phyloP scores from a whole-genome alignment of 768 basidiomycete species.

The Daedaleopsis sinensis region DNA sequence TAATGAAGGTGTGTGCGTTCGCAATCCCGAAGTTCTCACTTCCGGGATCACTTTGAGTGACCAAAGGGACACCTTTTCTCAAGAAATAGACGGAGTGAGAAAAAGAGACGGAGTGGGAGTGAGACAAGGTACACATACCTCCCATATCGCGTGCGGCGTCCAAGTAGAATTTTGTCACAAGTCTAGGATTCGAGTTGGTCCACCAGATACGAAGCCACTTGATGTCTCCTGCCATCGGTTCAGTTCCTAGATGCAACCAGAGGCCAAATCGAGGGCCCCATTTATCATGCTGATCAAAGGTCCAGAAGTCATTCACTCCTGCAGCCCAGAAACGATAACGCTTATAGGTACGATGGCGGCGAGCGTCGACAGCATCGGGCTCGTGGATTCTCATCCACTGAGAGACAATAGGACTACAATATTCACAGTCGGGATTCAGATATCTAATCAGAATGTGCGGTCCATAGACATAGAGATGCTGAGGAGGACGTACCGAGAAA shows the following conservation, averaged over 20 bases:
- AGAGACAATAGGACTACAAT: no score
- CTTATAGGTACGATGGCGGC: not conserved
- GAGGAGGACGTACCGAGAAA: no score
- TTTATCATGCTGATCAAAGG: conserved; percentile 51
- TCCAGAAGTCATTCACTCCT: conserved; percentile 43
- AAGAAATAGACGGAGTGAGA: no score
- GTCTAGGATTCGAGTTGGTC: conserved; percentile 33
- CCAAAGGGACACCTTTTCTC: conserved; percentile 29
- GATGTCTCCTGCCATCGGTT: conserved; percentile 38
- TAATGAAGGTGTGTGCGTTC: conserved; percentile 43
- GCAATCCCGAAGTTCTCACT: conserved; percentile 49
- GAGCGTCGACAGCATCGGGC: not conserved
- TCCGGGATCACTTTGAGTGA: conserved; percentile 48
- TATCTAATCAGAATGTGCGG: no score
- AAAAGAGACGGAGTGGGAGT: no score
- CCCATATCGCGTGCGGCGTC: conserved; percentile 26
- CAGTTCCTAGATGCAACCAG: conserved; percentile 38
- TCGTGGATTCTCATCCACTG: not conserved
- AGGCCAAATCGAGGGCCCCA: conserved; percentile 42
- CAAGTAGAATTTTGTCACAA: conserved; percentile 39
- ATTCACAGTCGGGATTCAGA: no score
- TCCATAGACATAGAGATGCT: no score
- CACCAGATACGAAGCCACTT: conserved; percentile 47
- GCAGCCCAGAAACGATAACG: conserved; percentile 40
- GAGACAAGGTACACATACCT: conserved; percentile 24